These are phyloP conservation scores for Sisymbrium altissimum DNA, from an alignment of 345 rosid genomes.

Conservation along the genomic window DNA sequence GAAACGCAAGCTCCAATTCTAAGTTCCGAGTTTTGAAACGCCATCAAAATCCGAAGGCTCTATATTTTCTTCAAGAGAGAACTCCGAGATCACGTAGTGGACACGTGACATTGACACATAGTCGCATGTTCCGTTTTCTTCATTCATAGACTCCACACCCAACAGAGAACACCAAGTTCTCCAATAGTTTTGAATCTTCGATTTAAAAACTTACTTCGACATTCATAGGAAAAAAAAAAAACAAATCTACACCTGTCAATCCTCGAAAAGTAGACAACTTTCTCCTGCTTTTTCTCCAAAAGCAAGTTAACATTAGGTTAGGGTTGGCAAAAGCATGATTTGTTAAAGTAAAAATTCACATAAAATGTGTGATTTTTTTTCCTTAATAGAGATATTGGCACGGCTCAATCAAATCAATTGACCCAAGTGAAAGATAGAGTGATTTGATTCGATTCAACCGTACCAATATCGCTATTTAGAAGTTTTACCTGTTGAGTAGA, in stretches of 20 bases:
- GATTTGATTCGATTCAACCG: constrained; percentile 11
- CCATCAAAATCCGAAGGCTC: not conserved
- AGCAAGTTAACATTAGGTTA: not conserved
- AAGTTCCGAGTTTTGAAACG: not conserved
- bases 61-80: not conserved
- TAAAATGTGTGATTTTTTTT: not conserved
- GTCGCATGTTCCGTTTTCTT: not conserved
- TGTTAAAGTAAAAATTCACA: not conserved
- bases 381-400: constrained; percentile 54
- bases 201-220: not conserved
- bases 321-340: not conserved
- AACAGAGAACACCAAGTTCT: not conserved
- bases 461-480: constrained; percentile 7
- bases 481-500: not conserved
- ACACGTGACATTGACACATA: not conserved
- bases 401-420: constrained; percentile 73
- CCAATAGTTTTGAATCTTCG: not conserved
- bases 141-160: not conserved
- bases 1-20: not conserved
- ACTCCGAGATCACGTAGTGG: not conserved
- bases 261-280: not conserved
- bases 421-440: not conserved
- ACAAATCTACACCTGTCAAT: not conserved
- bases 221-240: not conserved
- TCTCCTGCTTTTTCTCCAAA: not conserved